phyloP scores from a whole-genome alignment of 1,139 yeast genomes.

The Diutina catenulata region DNA sequence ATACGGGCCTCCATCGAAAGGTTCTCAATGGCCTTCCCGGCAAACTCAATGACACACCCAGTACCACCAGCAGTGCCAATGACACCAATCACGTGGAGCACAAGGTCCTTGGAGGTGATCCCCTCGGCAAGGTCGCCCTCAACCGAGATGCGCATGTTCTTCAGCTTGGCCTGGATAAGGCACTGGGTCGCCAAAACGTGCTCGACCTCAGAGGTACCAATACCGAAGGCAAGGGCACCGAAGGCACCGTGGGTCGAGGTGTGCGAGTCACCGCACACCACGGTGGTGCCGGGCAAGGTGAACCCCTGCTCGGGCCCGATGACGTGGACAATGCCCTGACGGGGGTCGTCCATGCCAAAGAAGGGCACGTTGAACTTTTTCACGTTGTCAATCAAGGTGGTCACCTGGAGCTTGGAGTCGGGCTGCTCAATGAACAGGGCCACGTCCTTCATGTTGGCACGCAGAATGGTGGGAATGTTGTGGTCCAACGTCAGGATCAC shows the following conservation, averaged over 20 bases:
- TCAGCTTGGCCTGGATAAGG: constrained; percentile 84
- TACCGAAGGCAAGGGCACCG: constrained; percentile 96
- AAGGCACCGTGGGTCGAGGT: constrained; percentile 98
- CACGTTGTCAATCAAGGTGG: constrained; percentile 87
- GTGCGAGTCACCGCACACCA: constrained; percentile 97
- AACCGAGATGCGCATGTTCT: constrained; percentile 84
- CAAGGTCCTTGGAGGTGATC: constrained; percentile 89
- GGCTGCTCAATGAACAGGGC: constrained; percentile 80
- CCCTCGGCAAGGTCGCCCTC: constrained; percentile 79
- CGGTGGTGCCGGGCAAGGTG: constrained; percentile 96
- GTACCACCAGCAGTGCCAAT: constrained; percentile 99
- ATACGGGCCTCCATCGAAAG: constrained; percentile 97
- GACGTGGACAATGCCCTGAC: constrained; percentile 97
- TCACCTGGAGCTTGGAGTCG: constrained; percentile 85
- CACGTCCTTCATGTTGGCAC: constrained; percentile 62
- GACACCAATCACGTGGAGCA: constrained; percentile 87
- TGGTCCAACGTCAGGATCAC: constrained; percentile 97
- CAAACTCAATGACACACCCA: constrained; percentile 91
- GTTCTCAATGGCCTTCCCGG: constrained; percentile 84
- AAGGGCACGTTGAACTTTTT: constrained; percentile 79
- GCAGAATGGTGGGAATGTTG: constrained; percentile 86
- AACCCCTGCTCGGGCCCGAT: constrained; percentile 99
- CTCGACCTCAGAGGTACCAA: constrained; percentile 98
- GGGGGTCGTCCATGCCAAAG: constrained; percentile 85
- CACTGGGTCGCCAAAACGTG: constrained; percentile 98